Evolutionary conservation across 345 rosid species (phyloP).

Genomic region (Trapa bicornis): DNA sequence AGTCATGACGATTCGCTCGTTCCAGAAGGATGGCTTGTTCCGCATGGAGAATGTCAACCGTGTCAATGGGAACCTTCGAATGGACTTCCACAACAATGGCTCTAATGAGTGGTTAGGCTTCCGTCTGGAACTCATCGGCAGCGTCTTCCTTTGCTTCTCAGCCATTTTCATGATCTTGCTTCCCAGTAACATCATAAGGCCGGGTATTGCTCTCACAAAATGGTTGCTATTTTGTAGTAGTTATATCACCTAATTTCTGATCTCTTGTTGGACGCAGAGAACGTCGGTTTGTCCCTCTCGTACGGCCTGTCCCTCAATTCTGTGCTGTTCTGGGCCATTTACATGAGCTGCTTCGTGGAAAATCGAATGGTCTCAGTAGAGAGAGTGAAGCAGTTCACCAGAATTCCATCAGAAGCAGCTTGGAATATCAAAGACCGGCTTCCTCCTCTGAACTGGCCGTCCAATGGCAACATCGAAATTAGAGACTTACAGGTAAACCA

Average conservation of each 20-base stretch:
- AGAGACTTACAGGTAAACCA: conserved; percentile 61
- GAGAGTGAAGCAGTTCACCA: conserved; percentile 86
- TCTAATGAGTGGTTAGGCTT: conserved; percentile 95
- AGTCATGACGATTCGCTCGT: conserved; percentile 72
- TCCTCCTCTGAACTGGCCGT: conserved; percentile 76
- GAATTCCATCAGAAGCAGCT: conserved; percentile 57
- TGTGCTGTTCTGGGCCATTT: conserved; percentile 61
- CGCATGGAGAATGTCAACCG: conserved; percentile 55
- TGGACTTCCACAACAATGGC: conserved; percentile 87
- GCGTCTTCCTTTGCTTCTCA: conserved; percentile 59
- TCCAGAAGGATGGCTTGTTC: conserved; percentile 44
- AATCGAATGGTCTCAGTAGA: conserved; percentile 89
- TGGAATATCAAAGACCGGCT: conserved; percentile 52
- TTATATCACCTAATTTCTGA: background rate
- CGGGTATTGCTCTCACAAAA: conserved; percentile 34
- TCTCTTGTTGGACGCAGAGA: conserved; percentile 33
- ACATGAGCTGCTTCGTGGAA: conserved; percentile 36
- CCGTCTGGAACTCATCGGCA: conserved; percentile 68
- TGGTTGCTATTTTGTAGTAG: no score
- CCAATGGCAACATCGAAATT: conserved; percentile 54
- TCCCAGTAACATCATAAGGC: conserved; percentile 67
- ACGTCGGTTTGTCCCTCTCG: conserved; percentile 82
- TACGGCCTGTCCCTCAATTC: conserved; percentile 80
- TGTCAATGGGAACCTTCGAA: conserved; percentile 60
- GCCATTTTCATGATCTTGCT: conserved; percentile 67